Evolutionary conservation across 164 flowering plant genomes (phyloP).

Genomic region (Paratinospora sagittata): DNA sequence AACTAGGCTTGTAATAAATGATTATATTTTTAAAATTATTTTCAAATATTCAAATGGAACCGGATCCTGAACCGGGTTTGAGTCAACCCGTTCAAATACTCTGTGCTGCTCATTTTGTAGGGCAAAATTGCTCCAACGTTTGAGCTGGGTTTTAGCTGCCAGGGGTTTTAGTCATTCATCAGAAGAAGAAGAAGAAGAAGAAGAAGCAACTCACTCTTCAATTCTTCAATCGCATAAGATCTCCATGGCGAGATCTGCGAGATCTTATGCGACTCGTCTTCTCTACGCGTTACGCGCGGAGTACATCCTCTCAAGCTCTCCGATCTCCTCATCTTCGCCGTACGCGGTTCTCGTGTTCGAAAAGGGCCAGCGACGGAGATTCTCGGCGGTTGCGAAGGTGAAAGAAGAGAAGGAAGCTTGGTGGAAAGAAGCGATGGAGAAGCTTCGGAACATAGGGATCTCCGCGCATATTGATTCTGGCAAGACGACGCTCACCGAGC

Average conservation of each 20-base stretch:
- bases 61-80: too few relatives aligned
- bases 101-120: too few relatives aligned
- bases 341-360: slow-evolving; percentile 35
- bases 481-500: slow-evolving; percentile 89
- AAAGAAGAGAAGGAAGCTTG: slow-evolving; percentile 64
- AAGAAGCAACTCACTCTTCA: too few relatives aligned
- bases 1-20: too few relatives aligned
- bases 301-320: slow-evolving; percentile 9
- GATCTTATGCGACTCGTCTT: slow-evolving; percentile 43
- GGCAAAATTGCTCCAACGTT: too few relatives aligned
- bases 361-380: slow-evolving; percentile 32
- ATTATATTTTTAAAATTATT: too few relatives aligned
- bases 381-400: slow-evolving; percentile 54
- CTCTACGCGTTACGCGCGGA: slow-evolving; percentile 38
- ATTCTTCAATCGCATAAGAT: background rate
- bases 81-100: too few relatives aligned
- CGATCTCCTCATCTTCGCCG: slow-evolving; percentile 26
- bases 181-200: too few relatives aligned
- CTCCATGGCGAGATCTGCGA: slow-evolving; percentile 39
- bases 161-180: too few relatives aligned
- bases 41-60: too few relatives aligned
- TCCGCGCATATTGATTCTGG: slow-evolving; percentile 98
- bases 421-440: slow-evolving; percentile 82
- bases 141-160: too few relatives aligned
- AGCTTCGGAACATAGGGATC: slow-evolving; percentile 85